phyloP scores from a whole-genome alignment of 495 filamentous ascomycete species.

The Talaromyces ruber region DNA sequence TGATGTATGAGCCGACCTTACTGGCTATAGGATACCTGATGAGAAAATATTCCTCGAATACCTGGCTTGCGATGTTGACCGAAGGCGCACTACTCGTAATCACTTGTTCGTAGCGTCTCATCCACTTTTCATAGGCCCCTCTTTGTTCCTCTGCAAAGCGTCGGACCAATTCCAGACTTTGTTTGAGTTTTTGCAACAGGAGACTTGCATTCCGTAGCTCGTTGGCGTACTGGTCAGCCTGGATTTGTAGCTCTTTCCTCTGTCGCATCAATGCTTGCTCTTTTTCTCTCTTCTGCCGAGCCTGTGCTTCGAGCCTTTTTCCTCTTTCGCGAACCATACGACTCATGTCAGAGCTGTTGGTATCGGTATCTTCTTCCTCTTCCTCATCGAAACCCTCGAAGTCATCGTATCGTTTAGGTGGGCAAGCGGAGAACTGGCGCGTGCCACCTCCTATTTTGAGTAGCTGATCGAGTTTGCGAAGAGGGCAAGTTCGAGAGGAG shows the following conservation, averaged over 20 bases:
- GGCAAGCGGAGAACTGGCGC: constrained; percentile 1
- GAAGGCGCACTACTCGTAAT: background rate
- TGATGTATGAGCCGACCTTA: background rate
- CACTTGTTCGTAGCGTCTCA: background rate
- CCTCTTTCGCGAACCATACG: constrained; percentile 3
- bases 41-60: background rate
- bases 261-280: background rate
- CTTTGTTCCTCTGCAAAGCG: background rate
- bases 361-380: background rate
- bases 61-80: background rate
- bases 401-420: background rate
- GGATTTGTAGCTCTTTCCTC: background rate
- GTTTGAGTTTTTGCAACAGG: background rate
- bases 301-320: background rate
- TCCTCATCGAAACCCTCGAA: constrained; percentile 7
- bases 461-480: background rate
- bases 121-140: background rate
- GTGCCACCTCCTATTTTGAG: background rate
- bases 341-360: constrained; percentile 5
- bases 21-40: background rate
- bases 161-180: background rate
- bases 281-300: background rate
- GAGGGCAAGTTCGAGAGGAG: background rate
- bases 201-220: background rate
- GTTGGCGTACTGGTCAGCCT: background rate